Percentiles rank a stretch among this genome's conserved stretches.
Conservation (phyloP, 192 early-diverging fungal species). For the Phycomyces blakesleeanus region DNA sequence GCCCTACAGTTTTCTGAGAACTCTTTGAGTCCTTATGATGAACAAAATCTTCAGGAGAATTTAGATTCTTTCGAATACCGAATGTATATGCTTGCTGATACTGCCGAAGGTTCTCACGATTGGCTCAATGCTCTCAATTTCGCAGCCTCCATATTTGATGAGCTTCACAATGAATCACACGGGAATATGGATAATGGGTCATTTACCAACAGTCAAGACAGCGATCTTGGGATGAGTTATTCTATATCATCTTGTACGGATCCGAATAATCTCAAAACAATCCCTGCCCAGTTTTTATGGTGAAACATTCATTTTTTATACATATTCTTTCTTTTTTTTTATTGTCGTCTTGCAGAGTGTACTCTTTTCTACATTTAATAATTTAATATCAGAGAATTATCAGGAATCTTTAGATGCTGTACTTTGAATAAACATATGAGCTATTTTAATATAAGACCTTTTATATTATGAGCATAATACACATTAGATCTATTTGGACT, state of each 20-base stretch:
- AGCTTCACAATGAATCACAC: not conserved
- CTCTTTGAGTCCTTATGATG: constrained; percentile 2
- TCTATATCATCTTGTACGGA: not conserved
- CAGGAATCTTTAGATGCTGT: too few relatives aligned
- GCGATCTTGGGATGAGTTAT: not conserved
- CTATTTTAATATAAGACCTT: too few relatives aligned
- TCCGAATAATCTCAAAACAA: not conserved
- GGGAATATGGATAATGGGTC: not conserved
- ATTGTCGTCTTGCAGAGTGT: too few relatives aligned
- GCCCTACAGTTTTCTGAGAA: constrained; percentile 26
- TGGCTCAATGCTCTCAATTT: constrained; percentile 26
- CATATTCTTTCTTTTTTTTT: too few relatives aligned
- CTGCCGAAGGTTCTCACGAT: constrained; percentile 10
- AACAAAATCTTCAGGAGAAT: not conserved
- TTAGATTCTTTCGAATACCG: constrained; percentile 18
- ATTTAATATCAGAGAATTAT: too few relatives aligned
- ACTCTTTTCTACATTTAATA: too few relatives aligned
- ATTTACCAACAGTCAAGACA: not conserved
- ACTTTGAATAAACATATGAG: too few relatives aligned
- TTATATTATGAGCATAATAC: too few relatives aligned
- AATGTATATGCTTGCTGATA: constrained; percentile 31
- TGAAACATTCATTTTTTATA: not conserved
- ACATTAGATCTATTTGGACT: too few relatives aligned
- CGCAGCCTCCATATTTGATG: constrained; percentile 23
- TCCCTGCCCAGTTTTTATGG: not conserved